Base-by-base conservation (phyloP, 2,329 filamentous ascomycete species). In the Alternaria sp. region DNA sequence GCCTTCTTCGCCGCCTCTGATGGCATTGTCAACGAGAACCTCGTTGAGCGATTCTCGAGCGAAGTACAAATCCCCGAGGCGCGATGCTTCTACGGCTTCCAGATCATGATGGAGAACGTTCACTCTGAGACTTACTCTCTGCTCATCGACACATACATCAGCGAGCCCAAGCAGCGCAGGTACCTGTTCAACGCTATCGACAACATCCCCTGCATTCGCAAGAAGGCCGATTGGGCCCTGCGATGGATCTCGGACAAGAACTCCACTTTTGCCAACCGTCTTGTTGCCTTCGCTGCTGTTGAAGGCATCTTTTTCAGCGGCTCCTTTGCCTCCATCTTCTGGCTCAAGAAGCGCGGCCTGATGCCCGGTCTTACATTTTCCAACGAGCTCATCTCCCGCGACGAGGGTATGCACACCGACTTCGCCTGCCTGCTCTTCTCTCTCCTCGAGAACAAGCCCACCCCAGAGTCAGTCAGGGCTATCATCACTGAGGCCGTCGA, bases 41-140 rank as follows among this genome's bases (percentile, higher is more conserved):
- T 99, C 24, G 89, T 99, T 60, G 93, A 98, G 87, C 92, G 95
- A 65, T 99, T 99, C 88, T 96, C 92, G 74, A 89, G 87, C 67
- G 95, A 99, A 82, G 94, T 99, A 29, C 95, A 99, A 83, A 89
- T 98, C 58, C 94, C 95, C 10, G 95, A 99, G 83, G 95, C 95
- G 66, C 93, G 95, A 74, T 99, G 95, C 88, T 99, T 99, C 86
- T 99, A 99, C 80, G 95, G 95, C 66, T 99, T 99, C 87, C 95
- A 99, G 84, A 98, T 98, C 84, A 99, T 99, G 95, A 98, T 99
- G 92, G 95, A 99, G 86, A 99, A 99, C 84, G 97, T 99, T 75
- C 95, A 99, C 86, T 97, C 95, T 14, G 95, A 99, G 84, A 99
- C 95, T 54, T 99, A 99, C 87, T 98, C 94, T 21, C 89, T 99